These are phyloP conservation scores for Coemansia sp. DNA, from an alignment of 192 early-diverging fungal species.

Conservation along the genomic window DNA sequence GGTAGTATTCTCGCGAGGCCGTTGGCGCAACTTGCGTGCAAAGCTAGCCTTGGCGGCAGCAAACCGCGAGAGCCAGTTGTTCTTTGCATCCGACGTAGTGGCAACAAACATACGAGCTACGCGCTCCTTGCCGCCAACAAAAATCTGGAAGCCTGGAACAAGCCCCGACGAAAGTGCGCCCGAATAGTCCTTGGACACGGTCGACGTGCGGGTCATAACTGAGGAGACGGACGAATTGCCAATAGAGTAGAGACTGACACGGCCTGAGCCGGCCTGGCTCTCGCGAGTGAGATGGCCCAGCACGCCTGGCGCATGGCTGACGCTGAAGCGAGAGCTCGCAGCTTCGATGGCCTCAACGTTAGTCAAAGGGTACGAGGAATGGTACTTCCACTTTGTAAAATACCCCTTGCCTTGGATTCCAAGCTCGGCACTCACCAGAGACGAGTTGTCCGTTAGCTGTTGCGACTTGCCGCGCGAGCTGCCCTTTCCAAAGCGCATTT, in stretches of 20 bases:
- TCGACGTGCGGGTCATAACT: slow-evolving; percentile 58
- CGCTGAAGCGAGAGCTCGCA: slow-evolving; percentile 58
- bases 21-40: slow-evolving; percentile 50
- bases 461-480: slow-evolving; percentile 33
- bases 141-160: slow-evolving; percentile 58
- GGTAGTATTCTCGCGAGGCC: slow-evolving; percentile 40
- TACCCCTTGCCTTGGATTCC: slow-evolving; percentile 61
- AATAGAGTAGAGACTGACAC: slow-evolving; percentile 55
- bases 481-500: slow-evolving; percentile 54
- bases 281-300: slow-evolving; percentile 43
- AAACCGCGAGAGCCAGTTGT: slow-evolving; percentile 59
- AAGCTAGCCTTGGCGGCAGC: slow-evolving; percentile 58
- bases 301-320: slow-evolving; percentile 44
- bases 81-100: slow-evolving; percentile 54
- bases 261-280: slow-evolving; percentile 50
- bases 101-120: slow-evolving; percentile 60
- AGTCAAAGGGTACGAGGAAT: slow-evolving; percentile 60
- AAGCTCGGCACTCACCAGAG: slow-evolving; percentile 57
- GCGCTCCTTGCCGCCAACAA: slow-evolving; percentile 55
- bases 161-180: slow-evolving; percentile 55
- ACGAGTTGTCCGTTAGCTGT: slow-evolving; percentile 50
- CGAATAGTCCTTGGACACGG: slow-evolving; percentile 59
- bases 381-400: slow-evolving; percentile 73
- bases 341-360: slow-evolving; percentile 64
- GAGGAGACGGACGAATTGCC: slow-evolving; percentile 58